Evolutionary conservation across 1,284 basidiomycete genomes (phyloP), one percentile per base, ranked within the genome.

Genomic region (Malassezia sp.): DNA sequence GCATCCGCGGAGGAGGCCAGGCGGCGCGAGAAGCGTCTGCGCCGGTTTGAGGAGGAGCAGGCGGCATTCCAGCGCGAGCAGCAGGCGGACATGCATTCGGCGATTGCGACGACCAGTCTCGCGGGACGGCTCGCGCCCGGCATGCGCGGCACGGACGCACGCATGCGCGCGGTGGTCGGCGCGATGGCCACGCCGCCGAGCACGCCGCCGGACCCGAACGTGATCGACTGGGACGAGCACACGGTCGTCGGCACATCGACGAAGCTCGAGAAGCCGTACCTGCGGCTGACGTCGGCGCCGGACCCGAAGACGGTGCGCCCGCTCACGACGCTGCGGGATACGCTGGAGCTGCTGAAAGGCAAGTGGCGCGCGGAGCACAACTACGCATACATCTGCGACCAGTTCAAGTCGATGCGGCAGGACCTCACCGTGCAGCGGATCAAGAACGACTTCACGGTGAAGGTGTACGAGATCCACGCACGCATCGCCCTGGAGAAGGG

Each of bases 341-440:
- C 93, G 4, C 77, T 97, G 35, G 74, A 78, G 49, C 82, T 89
- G 64, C 78, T 99, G 42, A 95, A 91, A 73, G 78, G 77, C 46
- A 84, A 83, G 57, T 97, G 90, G 88, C 78, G 81, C 56, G 77
- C 82, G 54, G 85, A 85, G 63, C 75, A 76, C 45, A 82, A 85
- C 53, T 95, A 99, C 69, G 76, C 79, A 44, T 97, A 88, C 80
- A 87, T 95, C 65, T 88, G 91, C 68, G 93, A 87, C 67, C 93
- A 97, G 73, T 88, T 99, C 75, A 97, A 97, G 76, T 88, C 85
- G 67, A 75, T 99, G 59, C 81, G 93, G 38, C 93, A 97, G 72
- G 93, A 99, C 74, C 76, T 99, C 53, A 96, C 89, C 53, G 91
- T 97, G n/a, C 93, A 99, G 75, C 81, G 91, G 27, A 95, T 99